phyloP scores from a whole-genome alignment of 2,329 filamentous ascomycete species.

The Aspergillus persii region DNA sequence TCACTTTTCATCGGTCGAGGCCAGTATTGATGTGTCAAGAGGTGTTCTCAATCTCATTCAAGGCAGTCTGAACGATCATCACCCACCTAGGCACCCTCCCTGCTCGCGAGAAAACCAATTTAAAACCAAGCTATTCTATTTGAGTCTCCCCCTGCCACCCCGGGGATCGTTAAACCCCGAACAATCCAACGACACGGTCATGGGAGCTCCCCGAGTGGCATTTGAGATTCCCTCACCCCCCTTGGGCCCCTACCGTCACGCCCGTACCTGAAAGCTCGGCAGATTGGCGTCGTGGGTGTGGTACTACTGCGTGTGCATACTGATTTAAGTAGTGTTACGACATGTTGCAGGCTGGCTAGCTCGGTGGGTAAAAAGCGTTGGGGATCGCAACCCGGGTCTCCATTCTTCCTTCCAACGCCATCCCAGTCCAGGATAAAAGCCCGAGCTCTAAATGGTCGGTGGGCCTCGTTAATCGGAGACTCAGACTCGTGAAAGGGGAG shows the following conservation, averaged over 20 bases:
- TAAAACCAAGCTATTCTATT: neutral
- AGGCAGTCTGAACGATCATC: neutral
- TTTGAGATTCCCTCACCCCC: neutral
- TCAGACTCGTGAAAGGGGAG: neutral
- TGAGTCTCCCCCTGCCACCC: neutral
- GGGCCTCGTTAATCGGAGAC: slow-evolving; percentile 7
- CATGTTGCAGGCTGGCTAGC: neutral
- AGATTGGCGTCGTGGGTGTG: neutral
- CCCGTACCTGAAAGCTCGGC: neutral
- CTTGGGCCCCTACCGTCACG: neutral
- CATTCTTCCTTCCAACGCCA: neutral
- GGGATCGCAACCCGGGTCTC: slow-evolving; percentile 3
- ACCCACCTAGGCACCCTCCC: neutral
- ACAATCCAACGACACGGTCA: slow-evolving; percentile 1
- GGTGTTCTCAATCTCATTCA: neutral
- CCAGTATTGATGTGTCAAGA: neutral
- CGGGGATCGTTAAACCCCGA: neutral
- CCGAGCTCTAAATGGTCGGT: slow-evolving; percentile 4
- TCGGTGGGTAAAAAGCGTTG: slow-evolving; percentile 5
- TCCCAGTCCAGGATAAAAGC: neutral
- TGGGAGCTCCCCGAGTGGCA: neutral
- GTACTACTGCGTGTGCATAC: neutral
- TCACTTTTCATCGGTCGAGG: neutral
- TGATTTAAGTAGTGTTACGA: neutral
- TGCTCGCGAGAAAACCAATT: neutral